Evolutionary conservation across 768 basidiomycete genomes (phyloP).

Genomic region (Leccinum olivaceopallidum): DNA sequence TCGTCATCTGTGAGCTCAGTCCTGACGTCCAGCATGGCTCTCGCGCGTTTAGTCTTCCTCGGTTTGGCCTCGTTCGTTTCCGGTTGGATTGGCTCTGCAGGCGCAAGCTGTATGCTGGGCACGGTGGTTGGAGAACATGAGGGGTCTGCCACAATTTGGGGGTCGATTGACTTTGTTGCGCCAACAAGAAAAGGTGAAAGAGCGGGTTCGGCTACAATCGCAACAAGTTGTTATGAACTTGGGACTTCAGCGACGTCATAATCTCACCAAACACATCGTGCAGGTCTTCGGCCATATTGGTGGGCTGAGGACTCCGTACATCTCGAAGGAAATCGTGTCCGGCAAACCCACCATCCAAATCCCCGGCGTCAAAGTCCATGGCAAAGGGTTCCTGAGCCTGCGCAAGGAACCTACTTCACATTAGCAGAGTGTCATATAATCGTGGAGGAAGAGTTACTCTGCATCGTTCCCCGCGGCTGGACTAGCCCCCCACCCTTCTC

Average conservation of each 20-base stretch:
- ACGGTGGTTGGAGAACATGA: constrained; percentile 8
- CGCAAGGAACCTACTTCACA: constrained; percentile 10
- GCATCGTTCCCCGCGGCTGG: constrained; percentile 7
- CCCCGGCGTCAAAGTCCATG: constrained; percentile 17
- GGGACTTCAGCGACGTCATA: background rate
- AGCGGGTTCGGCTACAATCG: constrained; percentile 6
- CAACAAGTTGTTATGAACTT: background rate
- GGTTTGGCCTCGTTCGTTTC: constrained; percentile 4
- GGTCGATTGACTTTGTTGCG: constrained; percentile 6
- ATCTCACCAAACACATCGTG: constrained; percentile 10
- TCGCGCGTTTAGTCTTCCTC: constrained; percentile 50
- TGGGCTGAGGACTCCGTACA: background rate
- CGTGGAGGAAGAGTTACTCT: constrained; percentile 14
- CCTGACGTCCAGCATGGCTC: constrained; percentile 65
- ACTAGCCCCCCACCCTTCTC: constrained; percentile 60
- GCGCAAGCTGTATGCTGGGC: background rate
- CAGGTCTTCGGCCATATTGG: constrained; percentile 2
- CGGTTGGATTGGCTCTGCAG: background rate
- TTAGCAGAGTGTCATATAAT: constrained; percentile 12
- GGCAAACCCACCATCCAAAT: constrained; percentile 29
- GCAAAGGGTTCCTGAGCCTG: constrained; percentile 22
- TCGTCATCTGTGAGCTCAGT: constrained; percentile 85
- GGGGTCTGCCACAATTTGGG: background rate
- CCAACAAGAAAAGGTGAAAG: constrained; percentile 5
- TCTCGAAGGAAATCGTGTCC: constrained; percentile 3